These are phyloP conservation scores for Catharanthus roseus DNA, from an alignment of 257 asterid genomes.

Conservation along the genomic window DNA sequence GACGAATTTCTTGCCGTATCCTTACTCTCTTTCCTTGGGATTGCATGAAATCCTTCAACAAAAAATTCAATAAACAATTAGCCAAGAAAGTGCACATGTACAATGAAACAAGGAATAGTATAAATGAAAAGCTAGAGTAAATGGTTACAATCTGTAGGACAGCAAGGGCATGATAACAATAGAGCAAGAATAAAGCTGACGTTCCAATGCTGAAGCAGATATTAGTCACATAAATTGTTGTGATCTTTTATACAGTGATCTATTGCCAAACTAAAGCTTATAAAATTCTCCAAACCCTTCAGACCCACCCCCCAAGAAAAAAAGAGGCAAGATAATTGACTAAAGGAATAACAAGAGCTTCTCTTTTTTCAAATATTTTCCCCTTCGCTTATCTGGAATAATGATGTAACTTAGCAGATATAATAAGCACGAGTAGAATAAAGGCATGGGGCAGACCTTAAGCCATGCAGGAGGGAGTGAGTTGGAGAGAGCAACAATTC, in stretches of 20 bases:
- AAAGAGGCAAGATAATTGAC: neutral
- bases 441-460: conserved; percentile 40
- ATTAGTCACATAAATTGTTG: neutral
- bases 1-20: conserved; percentile 61
- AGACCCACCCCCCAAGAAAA: neutral
- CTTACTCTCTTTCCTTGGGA: conserved; percentile 84
- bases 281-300: too few relatives aligned
- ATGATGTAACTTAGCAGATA: neutral
- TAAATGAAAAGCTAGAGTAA: neutral
- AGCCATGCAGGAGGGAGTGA: conserved; percentile 85
- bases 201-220: neutral
- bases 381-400: neutral
- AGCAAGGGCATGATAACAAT: neutral
- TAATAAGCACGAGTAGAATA: neutral
- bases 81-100: neutral
- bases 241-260: neutral
- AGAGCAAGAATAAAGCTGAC: neutral
- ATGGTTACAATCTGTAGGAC: neutral
- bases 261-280: too few relatives aligned
- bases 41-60: conserved; percentile 61
- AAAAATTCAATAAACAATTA: neutral
- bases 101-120: neutral
- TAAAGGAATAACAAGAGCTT: neutral
- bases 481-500: conserved; percentile 69
- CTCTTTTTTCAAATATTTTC: neutral